phyloP scores from a whole-genome alignment of 1,284 basidiomycete genomes.

The Thelephora terrestris region DNA sequence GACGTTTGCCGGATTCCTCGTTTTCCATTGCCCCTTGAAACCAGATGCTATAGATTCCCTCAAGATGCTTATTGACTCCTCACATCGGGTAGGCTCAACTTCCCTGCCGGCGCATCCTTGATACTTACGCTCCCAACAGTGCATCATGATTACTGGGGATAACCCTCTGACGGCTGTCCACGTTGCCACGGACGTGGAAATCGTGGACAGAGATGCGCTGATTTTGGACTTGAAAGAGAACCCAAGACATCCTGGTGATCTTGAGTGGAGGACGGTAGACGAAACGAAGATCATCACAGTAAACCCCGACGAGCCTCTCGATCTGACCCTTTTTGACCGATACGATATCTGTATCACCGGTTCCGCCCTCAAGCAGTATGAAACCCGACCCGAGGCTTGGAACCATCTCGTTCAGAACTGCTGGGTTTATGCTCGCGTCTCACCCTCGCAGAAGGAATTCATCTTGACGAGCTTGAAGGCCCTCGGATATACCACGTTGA shows the following conservation, averaged over 20 bases:
- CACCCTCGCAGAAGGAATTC: constrained; percentile 89
- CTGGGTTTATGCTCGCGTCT: constrained; percentile 95
- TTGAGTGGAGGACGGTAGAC: constrained; percentile 91
- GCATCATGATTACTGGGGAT: constrained; percentile 97
- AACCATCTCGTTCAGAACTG: constrained; percentile 79
- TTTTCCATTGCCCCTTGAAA: constrained; percentile 95
- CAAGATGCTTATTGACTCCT: constrained; percentile 89
- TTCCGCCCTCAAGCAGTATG: constrained; percentile 80
- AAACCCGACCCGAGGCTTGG: constrained; percentile 49
- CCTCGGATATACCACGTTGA: constrained; percentile 84
- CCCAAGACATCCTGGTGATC: constrained; percentile 55
- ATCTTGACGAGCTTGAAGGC: constrained; percentile 84
- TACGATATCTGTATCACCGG: constrained; percentile 96
- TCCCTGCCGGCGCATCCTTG: neutral
- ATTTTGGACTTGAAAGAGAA: constrained; percentile 87
- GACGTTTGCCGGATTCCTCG: constrained; percentile 83
- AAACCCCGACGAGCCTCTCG: constrained; percentile 67
- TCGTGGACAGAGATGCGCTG: constrained; percentile 86
- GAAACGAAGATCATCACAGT: constrained; percentile 81
- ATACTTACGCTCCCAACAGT: constrained; percentile 34
- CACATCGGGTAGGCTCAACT: constrained; percentile 67
- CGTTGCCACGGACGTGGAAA: constrained; percentile 90
- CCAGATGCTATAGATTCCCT: constrained; percentile 82
- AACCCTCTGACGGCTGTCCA: constrained; percentile 93
- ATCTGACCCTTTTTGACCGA: constrained; percentile 63